These are phyloP conservation scores for Drechslerella coelobrocha DNA, from an alignment of 2,329 filamentous ascomycete genomes.

Conservation along the genomic window DNA sequence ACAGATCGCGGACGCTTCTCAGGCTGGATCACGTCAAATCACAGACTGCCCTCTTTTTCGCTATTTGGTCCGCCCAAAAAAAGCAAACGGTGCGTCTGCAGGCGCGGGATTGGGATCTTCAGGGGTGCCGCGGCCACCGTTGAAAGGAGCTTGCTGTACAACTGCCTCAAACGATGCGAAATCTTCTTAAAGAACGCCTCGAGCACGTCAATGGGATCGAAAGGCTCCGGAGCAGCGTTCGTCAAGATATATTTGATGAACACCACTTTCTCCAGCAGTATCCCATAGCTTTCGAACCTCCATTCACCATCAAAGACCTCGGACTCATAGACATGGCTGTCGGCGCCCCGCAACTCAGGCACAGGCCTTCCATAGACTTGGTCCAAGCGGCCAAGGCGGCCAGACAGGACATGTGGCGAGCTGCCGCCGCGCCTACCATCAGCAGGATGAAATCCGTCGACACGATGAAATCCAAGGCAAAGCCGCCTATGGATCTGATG, in stretches of 20 bases:
- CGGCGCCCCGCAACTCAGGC: constrained; percentile 32
- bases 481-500: constrained; percentile 41
- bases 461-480: constrained; percentile 11
- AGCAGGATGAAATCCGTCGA: constrained; percentile 36
- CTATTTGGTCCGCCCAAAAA: neutral
- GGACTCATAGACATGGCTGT: constrained; percentile 45
- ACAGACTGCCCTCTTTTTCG: neutral
- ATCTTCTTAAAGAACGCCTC: constrained; percentile 50
- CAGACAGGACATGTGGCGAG: constrained; percentile 42
- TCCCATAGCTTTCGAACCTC: constrained; percentile 32
- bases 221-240: constrained; percentile 41
- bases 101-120: neutral
- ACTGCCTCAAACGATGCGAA: constrained; percentile 49
- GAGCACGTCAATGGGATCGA: constrained; percentile 41
- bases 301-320: constrained; percentile 30
- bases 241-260: constrained; percentile 49
- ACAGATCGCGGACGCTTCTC: constrained; percentile 9
- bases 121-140: neutral
- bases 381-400: constrained; percentile 43
- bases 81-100: constrained; percentile 7
- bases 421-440: constrained; percentile 7
- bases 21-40: constrained; percentile 8
- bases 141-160: constrained; percentile 3
- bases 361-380: constrained; percentile 40
- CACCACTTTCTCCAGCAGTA: constrained; percentile 39